Conservation (phyloP, 176 grass and related monocot genomes). For the Paspalum vaginatum region DNA sequence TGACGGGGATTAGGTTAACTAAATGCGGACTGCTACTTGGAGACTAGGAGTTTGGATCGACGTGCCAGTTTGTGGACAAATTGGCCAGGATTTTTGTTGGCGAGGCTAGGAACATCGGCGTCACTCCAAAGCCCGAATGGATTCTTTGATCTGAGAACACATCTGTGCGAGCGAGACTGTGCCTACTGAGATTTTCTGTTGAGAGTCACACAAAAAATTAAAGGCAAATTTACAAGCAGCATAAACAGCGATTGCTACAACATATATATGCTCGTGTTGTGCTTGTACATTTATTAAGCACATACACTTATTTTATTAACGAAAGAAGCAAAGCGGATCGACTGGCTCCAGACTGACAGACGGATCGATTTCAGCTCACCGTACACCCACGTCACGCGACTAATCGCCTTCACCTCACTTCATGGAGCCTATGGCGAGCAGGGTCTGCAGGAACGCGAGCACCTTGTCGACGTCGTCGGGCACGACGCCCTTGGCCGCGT, state of each 20-base stretch:
- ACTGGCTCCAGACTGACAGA: neutral
- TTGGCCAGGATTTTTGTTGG: neutral
- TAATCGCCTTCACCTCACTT: slow-evolving; percentile 4
- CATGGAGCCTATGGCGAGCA: neutral
- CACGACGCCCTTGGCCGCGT: slow-evolving; percentile 46
- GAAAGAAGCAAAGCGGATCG: neutral
- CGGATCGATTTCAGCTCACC: neutral
- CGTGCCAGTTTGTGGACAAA: neutral
- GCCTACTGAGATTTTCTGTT: neutral
- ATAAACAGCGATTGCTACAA: neutral
- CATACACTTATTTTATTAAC: neutral
- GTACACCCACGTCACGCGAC: neutral
- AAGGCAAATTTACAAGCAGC: neutral
- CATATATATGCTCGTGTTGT: too few species aligned
- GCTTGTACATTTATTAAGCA: slow-evolving; percentile 10
- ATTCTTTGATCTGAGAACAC: too few species aligned
- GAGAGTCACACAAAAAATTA: neutral
- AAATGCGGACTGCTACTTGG: neutral
- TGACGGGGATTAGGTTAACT: neutral
- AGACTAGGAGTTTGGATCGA: too few species aligned
- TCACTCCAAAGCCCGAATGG: neutral
- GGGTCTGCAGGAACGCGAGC: slow-evolving; percentile 33
- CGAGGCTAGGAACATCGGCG: neutral
- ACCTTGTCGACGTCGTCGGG: slow-evolving; percentile 55
- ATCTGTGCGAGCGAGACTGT: too few species aligned